Conservation (phyloP, 139 green algal species). For the Micractinium conductrix region DNA sequence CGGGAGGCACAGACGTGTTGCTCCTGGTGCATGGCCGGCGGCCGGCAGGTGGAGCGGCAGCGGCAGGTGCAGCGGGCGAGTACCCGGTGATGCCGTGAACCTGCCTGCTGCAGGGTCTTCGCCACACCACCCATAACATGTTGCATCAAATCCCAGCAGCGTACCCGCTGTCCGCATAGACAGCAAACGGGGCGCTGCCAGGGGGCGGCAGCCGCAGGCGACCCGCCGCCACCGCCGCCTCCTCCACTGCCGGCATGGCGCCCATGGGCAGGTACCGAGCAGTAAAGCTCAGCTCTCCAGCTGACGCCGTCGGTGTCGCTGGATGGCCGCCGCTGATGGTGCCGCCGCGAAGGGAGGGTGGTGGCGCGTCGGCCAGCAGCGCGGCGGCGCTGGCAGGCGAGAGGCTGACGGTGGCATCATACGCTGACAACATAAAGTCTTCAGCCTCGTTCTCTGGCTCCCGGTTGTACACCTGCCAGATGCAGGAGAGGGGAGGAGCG, state of each 20-base stretch:
- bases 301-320: not conserved
- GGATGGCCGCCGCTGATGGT: not conserved
- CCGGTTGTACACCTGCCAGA: constrained; percentile 13
- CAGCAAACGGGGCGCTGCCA: constrained; percentile 5
- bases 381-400: not conserved
- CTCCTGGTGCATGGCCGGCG: no score
- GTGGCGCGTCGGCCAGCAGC: not conserved
- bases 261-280: constrained; percentile 28
- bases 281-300: not conserved
- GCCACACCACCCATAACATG: no score
- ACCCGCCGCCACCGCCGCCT: not conserved
- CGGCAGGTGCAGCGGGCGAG: no score
- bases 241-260: not conserved
- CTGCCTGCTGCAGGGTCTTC: no score
- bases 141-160: not conserved
- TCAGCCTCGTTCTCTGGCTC: constrained; percentile 30
- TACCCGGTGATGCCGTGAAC: no score
- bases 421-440: constrained; percentile 11
- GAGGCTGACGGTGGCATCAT: constrained; percentile 1
- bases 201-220: constrained; percentile 14
- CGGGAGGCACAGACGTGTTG: no score
- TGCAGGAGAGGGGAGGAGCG: not conserved
- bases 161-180: not conserved
- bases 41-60: no score
- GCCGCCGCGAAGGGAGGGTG: not conserved